Conservation (phyloP, 768 basidiomycete species). For the Clavulina sp. region DNA sequence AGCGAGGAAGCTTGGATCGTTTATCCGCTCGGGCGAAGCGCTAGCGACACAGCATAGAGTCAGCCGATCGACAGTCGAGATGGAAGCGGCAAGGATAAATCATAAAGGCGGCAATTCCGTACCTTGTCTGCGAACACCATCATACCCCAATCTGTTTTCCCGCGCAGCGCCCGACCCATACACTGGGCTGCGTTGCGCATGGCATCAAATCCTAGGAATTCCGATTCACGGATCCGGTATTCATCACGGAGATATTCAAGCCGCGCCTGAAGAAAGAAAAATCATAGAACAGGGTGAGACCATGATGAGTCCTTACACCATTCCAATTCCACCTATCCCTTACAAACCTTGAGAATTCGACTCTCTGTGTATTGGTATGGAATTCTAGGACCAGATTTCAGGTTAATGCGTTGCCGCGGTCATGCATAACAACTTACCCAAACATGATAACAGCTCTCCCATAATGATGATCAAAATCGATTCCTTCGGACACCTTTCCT, state of each 20-base stretch:
- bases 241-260: conserved; percentile 96
- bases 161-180: conserved; percentile 90
- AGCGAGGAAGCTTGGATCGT: conserved; percentile 86
- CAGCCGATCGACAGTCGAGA: not conserved
- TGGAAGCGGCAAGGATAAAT: not conserved
- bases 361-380: conserved; percentile 98
- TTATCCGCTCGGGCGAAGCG: conserved; percentile 86
- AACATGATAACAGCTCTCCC: conserved; percentile 99
- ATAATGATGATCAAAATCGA: conserved; percentile 99
- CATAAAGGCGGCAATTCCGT: conserved; percentile 6
- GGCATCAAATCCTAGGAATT: conserved; percentile 97
- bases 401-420: not conserved
- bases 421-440: conserved; percentile 39
- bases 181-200: conserved; percentile 99
- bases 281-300: not conserved
- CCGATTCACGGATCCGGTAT: conserved; percentile 94
- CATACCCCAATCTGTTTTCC: conserved; percentile 98
- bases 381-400: conserved; percentile 32
- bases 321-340: not conserved
- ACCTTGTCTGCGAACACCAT: conserved; percentile 99
- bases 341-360: conserved; percentile 60
- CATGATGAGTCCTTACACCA: not conserved
- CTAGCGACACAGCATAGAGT: conserved; percentile 22
- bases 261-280: conserved; percentile 35
- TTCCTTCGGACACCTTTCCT: conserved; percentile 99